Evolutionary conservation across 495 filamentous ascomycete species (phyloP), one percentile per base, ranked within the genome.

Genomic region (Amphirosellinia nigrospora): DNA sequence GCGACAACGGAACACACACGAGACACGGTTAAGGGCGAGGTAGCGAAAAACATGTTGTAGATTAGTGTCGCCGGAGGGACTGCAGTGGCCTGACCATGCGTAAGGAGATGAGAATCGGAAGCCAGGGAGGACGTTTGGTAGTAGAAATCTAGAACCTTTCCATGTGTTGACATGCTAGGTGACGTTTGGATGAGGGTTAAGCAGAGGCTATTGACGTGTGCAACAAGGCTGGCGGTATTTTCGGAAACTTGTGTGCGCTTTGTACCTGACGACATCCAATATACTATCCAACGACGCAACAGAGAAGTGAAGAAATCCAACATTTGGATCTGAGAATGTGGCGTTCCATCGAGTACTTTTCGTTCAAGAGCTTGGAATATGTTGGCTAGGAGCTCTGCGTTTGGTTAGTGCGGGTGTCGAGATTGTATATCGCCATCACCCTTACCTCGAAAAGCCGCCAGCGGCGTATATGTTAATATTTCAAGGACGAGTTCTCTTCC

Each of bases 281-380:
- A 75, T 46, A 88, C 74, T 7, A 87, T 86, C 93, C 93, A 97
- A 75, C 88, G 86, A 0, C 81, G 83, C 53, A 95, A 86, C 30
- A 97, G 82, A n/a, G 72, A 75, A 6, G 89, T 89, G 79, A 94
- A 96, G 72, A 94, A 92, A 16, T 79, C 82, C 10, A 96, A 81
- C 6, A 96, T 81, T 15, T 79, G 78, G 5, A 83, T 70, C 75
- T 88, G 86, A 1, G 87, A 88, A 30, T 76, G 66, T 7, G 84
- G 53, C 2, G 80, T 85, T 48, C 81, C 80, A 70, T 87, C 79
- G 16, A 93, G 77, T 9, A 93, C 50, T 16, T 84, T 82, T 4
- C 68, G 76, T 78, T 97, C 92, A 53, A 93, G 71, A 9, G 83
- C 86, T 11, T 76, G 71, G 30, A 96, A 77, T 43, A 89, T 80